These are phyloP conservation scores for Dillenia suffruticosa DNA, from an alignment of 164 flowering plant genomes.

Conservation along the genomic window DNA sequence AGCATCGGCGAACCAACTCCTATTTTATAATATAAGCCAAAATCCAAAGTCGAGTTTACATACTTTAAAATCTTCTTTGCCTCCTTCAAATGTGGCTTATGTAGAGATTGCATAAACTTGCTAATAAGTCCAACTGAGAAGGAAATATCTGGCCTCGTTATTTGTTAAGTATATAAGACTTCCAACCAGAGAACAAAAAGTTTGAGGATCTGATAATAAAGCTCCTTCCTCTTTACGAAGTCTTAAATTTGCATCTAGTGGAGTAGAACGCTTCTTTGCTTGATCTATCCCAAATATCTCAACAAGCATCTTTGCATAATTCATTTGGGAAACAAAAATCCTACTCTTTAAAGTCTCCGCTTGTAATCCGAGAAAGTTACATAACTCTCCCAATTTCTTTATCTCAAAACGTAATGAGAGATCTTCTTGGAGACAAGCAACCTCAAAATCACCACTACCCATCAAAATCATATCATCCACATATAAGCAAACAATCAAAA, in stretches of 20 bases:
- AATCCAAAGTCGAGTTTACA: not conserved
- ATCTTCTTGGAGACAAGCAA: not conserved
- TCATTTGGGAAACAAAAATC: constrained; percentile 1
- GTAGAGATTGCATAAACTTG: constrained; percentile 3
- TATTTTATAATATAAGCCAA: not conserved
- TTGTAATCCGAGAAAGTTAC: constrained; percentile 9
- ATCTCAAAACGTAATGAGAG: not conserved
- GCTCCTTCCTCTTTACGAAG: constrained; percentile 1
- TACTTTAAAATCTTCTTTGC: constrained; percentile 3
- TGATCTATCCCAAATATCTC: not conserved
- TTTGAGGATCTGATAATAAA: not conserved
- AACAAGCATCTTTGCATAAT: constrained; percentile 6
- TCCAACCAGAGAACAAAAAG: constrained; percentile 1
- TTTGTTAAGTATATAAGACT: constrained; percentile 7
- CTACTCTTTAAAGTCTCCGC: not conserved
- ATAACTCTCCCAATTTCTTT: constrained; percentile 7
- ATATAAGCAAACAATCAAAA: not conserved
- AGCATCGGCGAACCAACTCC: not conserved
- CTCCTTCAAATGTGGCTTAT: constrained; percentile 3
- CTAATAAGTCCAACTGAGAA: constrained; percentile 3
- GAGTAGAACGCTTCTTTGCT: constrained; percentile 1
- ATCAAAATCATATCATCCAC: not conserved
- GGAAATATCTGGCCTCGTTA: constrained; percentile 5
- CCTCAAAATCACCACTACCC: not conserved
- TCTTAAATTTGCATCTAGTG: not conserved